Base-by-base conservation (phyloP, 2,329 filamentous ascomycete species). In the Ophioceras dolichostomum region DNA sequence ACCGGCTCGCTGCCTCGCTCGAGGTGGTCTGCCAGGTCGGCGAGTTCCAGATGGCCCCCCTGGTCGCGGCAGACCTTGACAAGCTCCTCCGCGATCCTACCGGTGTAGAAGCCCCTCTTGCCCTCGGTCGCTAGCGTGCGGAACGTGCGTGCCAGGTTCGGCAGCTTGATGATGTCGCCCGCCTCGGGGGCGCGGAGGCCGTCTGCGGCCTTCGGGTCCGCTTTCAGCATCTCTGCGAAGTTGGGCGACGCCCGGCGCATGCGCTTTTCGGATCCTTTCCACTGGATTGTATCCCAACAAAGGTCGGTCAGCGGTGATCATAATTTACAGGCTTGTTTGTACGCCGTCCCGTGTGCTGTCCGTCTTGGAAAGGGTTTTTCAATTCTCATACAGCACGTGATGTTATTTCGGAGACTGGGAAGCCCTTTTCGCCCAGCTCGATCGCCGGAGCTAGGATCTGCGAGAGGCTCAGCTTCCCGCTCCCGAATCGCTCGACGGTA, bases 91-190 rank as follows among this genome's bases (percentile, higher is more conserved):
- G 84, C 89, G 31, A 95, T 76, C 10, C 75, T 67, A 0, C 89
- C 89, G 28, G 78, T 72, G 54, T 96, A 96, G 61, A 95, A 96
- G 0, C 88, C 89, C 44, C 75, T 73, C 58, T 88, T 94, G 5
- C 87, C 87, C 37, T 93, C 67, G 21, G 76, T 68, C 0, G 78
- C 88, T 8, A 96, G 64, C 0, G 76, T 60, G 35, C 79, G 71
- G 59, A 94, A 94, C 0, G 88, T 94, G 31, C 72, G 68, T 0
- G 83, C 87, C 8, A 96, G 64, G 0, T 73, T 76, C 1, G 80
- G 80, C 45, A 93, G 93, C 61, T 76, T 83, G 67, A 94, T 79
- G 39, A 94, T 72, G 51, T 96, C 88, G 4, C 89, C 89, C 0
- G 85, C 65, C 2, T 60, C 64, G 1, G 89, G 89, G 1, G 81